Evolutionary conservation across 768 basidiomycete genomes (phyloP), one percentile per base, ranked within the genome.

Genomic region (Boletales sp.): DNA sequence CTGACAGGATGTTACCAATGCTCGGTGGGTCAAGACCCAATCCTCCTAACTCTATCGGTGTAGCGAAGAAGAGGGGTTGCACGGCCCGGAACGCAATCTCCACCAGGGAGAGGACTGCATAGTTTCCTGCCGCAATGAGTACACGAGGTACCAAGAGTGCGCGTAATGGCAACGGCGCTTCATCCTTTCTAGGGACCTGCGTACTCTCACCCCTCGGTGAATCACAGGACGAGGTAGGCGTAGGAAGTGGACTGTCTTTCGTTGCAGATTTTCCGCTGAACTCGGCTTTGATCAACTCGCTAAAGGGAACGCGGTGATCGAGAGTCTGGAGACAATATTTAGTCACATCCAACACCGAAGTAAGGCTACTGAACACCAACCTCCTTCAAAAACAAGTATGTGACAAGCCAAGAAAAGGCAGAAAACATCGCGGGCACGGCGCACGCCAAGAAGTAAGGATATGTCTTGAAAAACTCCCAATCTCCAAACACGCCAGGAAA

Each of bases 361-460:
- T 25, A 5, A 28, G 25, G 25, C 25, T 28, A 10, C 9, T 8
- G 21, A 9, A 51, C 14, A 44, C 61, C 0, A 15, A 76, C 78
- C 72, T 88, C 87, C 57, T 80, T 75, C 30, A 88, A 68, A 62
- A 75, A 82, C 1, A 81, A 40, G 41, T 71, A 67, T 0, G 78
- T 75, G 3, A 84, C 67, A 13, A 81, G 38, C 75, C 79, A 82
- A 6, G 78, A 79, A 17, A 83, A 3, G 9, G 68, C 63, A 0
- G 82, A 70, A 61, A 81, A 84, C 0, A 82, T 80, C 2, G 83
- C 86, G 5, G 84, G 76, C 4, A 86, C 78, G 10, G 83, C 76
- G 51, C 85, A 88, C 5, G 87, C 78, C 41, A 88, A 72, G 64
- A 88, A 86, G 66, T 90, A 90, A 1, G 88, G 87, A 62, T 84